Evolutionary conservation across 805 yeast species (phyloP), one percentile per base, ranked within the genome.

Genomic region (Barnettozyma botsteinii): DNA sequence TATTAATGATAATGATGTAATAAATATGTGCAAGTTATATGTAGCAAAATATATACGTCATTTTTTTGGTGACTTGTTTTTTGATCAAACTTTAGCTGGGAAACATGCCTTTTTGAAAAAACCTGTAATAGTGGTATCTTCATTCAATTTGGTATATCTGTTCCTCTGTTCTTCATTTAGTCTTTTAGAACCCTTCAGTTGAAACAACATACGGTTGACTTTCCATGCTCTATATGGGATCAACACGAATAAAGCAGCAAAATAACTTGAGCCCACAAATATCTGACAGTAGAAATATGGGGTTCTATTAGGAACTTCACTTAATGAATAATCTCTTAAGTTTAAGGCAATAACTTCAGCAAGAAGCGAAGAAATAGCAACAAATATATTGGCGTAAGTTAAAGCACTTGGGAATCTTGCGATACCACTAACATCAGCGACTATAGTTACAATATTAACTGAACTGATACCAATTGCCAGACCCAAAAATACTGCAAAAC

Each of bases 241-340:
- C 40, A 72, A 57, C 21, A 75, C 41, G 3, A 75, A 6, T 10
- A 70, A 51, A 0, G 72, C 72, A 10, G 57, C 58, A n/a, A 70
- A 52, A 46, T 70, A 72, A 33, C 72, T 56, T 15, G 67, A 51
- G 3, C 84, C 86, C 5, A 77, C 70, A 53, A 77, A 79, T 2
- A 79, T 65, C 51, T 80, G 86, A 2, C 82, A 68, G 47, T 79
- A 70, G 26, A 73, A 58, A 48, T 72, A 81, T 3, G 85, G 84
- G 22, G 58, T 61, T 7, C 40, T 42, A 26, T 40, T 31, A 15
- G 43, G 30, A 3, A 20, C n/a, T 7, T 47, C 45, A 10, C 42
- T 34, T 2, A 48, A 28, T 10, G 51, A 36, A n/a, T 50, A 40
- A n/a, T 53, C 60, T 37, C 66, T 64, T 34, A 77, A 53, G 3